A percentile compares a stretch with the other conserved stretches of the same genome.
These are phyloP conservation scores for Arthromyces matolae DNA, from an alignment of 768 basidiomycete species.

Conservation along the genomic window DNA sequence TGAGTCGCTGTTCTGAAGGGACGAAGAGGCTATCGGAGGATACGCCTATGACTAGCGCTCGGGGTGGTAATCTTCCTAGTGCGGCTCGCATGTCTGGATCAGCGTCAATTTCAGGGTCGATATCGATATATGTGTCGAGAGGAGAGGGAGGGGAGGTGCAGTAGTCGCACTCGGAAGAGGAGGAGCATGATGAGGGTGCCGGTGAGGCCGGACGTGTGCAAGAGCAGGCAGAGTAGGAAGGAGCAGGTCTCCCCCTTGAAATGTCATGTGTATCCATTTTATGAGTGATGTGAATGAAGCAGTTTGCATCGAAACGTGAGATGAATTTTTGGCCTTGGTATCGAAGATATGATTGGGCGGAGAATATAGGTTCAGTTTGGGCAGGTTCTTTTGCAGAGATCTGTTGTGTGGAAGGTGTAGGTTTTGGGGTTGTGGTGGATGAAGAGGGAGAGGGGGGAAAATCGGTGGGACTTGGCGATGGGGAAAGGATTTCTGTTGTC, in stretches of 20 bases:
- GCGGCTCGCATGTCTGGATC: slow-evolving; percentile 24
- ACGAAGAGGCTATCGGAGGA: slow-evolving; percentile 94
- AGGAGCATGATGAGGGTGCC: background rate
- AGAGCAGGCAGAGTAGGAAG: background rate
- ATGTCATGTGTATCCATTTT: slow-evolving; percentile 97
- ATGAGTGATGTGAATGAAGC: slow-evolving; percentile 79
- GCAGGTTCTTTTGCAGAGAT: slow-evolving; percentile 4
- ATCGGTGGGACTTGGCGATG: slow-evolving; percentile 1
- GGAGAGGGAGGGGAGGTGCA: background rate
- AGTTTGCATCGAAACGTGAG: slow-evolving; percentile 95
- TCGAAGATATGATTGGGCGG: slow-evolving; percentile 92
- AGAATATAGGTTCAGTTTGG: slow-evolving; percentile 62
- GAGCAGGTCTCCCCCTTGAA: slow-evolving; percentile 49
- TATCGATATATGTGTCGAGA: background rate
- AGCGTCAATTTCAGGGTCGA: background rate
- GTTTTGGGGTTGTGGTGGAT: background rate
- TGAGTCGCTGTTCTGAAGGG: slow-evolving; percentile 77
- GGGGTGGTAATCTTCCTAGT: slow-evolving; percentile 69
- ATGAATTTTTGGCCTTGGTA: slow-evolving; percentile 99
- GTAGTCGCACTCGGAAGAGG: slow-evolving; percentile 3
- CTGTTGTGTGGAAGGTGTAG: background rate
- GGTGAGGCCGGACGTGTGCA: slow-evolving; percentile 3
- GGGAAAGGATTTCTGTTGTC: background rate
- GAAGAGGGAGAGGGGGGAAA: background rate
- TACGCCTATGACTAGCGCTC: slow-evolving; percentile 83